phyloP scores from a whole-genome alignment of 345 rosid genomes.

The Eucalyptus pumila region DNA sequence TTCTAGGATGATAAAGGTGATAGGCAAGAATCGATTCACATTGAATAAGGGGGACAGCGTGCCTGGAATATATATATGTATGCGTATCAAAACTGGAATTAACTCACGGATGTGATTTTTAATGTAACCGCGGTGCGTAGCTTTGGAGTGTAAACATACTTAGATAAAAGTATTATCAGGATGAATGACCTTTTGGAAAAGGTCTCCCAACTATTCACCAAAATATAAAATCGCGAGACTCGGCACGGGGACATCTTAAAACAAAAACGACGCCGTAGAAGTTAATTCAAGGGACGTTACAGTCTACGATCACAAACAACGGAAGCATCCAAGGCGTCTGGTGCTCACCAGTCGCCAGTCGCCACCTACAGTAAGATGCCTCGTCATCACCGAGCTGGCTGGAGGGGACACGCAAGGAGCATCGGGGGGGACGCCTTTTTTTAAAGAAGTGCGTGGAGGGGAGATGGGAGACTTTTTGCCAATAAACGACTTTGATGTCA shows the following conservation, averaged over 20 bases:
- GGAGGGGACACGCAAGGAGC: neutral
- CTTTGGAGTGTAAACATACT: neutral
- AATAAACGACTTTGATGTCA: neutral
- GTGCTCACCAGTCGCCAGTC: neutral
- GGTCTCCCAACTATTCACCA: neutral
- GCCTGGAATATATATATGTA: neutral
- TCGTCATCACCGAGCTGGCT: no score
- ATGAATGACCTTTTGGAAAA: neutral
- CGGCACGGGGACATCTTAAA: neutral
- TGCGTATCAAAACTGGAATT: no score
- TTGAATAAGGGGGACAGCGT: no score
- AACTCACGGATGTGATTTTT: neutral
- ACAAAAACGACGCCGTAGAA: no score
- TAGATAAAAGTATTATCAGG: accelerated
- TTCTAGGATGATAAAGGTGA: neutral
- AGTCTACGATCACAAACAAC: neutral
- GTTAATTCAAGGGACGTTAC: neutral
- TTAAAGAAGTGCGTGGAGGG: neutral
- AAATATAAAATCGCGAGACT: neutral
- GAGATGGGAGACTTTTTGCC: neutral
- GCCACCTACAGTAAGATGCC: no score
- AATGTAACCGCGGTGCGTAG: accelerated
- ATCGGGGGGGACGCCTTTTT: neutral
- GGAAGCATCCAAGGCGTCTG: neutral
- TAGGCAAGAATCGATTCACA: no score